Evolutionary conservation across 345 rosid genomes (phyloP).

Genomic region (Gossypium rotundifolium): DNA sequence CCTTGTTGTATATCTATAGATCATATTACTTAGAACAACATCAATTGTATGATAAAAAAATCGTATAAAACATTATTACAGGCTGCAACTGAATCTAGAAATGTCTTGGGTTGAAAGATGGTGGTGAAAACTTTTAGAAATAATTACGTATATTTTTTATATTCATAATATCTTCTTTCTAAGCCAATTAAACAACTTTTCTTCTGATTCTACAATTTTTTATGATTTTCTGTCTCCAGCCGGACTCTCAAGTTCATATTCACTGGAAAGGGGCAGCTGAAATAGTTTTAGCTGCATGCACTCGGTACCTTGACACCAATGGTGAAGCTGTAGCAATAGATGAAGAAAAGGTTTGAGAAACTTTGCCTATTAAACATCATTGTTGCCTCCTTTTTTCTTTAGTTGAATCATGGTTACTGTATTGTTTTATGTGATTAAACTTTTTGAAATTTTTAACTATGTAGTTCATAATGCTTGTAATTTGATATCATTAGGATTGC

Average conservation of each 20-base stretch:
- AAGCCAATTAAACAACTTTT: background rate
- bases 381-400: background rate
- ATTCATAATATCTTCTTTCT: background rate
- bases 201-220: background rate
- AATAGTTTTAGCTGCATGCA: constrained; percentile 76
- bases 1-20: background rate
- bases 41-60: background rate
- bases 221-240: constrained; percentile 28
- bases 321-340: constrained; percentile 46
- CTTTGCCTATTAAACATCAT: background rate
- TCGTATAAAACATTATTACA: background rate
- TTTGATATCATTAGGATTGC: background rate
- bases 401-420: background rate
- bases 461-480: background rate
- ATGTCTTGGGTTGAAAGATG: background rate
- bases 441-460: background rate
- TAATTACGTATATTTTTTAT: background rate
- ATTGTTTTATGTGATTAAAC: background rate
- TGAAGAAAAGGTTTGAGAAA: constrained; percentile 51
- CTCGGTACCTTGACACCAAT: constrained; percentile 52
- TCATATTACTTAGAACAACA: background rate
- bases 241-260: constrained; percentile 60
- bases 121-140: background rate
- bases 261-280: constrained; percentile 99
- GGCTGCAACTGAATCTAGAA: background rate